Percentiles rank a stretch among this genome's conserved stretches.
Conservation (phyloP, 352 stramenopile species). For the Pythium pyrilobum region DNA sequence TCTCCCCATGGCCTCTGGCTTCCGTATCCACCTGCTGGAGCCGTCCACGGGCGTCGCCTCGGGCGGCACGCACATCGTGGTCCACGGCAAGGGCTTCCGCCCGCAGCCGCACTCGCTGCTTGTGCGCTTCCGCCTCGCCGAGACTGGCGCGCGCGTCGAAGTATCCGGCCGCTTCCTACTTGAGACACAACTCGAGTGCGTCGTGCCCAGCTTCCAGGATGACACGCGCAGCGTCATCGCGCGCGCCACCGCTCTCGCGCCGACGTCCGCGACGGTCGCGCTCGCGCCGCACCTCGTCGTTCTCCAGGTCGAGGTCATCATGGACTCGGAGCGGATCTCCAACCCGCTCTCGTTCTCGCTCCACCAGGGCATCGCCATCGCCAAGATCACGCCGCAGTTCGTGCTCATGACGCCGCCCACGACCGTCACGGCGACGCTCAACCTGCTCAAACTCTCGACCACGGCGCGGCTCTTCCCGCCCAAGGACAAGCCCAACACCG, state of each 20-base stretch:
- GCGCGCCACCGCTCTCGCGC: conserved; percentile 31
- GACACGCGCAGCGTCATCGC: conserved; percentile 31
- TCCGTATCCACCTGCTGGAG: conserved; percentile 56
- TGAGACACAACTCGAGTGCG: conserved; percentile 56
- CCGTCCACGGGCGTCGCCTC: conserved; percentile 35
- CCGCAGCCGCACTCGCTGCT: conserved; percentile 52
- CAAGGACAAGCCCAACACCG: not conserved
- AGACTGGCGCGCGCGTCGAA: conserved; percentile 28
- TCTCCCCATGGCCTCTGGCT: not conserved
- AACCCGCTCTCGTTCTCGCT: conserved; percentile 43
- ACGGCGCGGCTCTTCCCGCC: conserved; percentile 7
- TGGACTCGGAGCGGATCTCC: conserved; percentile 49
- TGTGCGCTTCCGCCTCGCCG: conserved; percentile 45
- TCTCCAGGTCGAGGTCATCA: conserved; percentile 49
- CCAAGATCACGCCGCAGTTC: conserved; percentile 47
- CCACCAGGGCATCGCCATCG: conserved; percentile 45
- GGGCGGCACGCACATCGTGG: conserved; percentile 43
- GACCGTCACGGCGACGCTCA: conserved; percentile 37
- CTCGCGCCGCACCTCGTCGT: conserved; percentile 45
- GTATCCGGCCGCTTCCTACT: conserved; percentile 41
- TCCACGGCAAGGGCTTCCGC: conserved; percentile 60
- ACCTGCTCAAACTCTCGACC: conserved; percentile 45
- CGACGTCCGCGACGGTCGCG: conserved; percentile 33
- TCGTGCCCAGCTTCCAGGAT: conserved; percentile 42
- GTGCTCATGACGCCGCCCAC: conserved; percentile 49